Base-by-base conservation (phyloP, 441 rosid genomes). In the Corymbia calophylla region DNA sequence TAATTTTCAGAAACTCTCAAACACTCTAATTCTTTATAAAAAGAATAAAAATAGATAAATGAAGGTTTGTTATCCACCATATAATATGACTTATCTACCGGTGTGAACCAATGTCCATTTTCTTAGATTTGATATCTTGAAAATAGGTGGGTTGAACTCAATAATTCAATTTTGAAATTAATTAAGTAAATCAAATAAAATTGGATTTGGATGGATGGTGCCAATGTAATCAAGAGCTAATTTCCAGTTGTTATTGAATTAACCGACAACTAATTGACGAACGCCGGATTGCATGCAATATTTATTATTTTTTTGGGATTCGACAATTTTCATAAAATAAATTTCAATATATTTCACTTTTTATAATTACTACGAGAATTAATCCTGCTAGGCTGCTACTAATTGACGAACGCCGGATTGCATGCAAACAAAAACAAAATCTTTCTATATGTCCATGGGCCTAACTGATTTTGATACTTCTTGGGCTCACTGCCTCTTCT, bases 131-230 rank as follows among this genome's bases (percentile, higher is more conserved):
- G 39, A 35, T 35, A 35, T 35, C 39, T 35, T 39, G 44, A 39
- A 39, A 39, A 39, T 39, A 39, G 44, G 44, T 39, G 44, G 44
- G 44, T 39, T 39, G 44, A 39, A 39, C 48, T 35, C 0, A 4
- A 35, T 25, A 35, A 70, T 70, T 18, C 0, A 0, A 1, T 32
- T 48, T 19, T 32, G 25, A 70, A 32, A 9, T 70, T 35, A 14
- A 70, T 5, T 8, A 10, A 35, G 7, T 35, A 10, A 35, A 70
- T 7, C 9, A 9, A 35, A 1, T 18, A 47, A 25, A 70, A 32
- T 35, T 70, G 0, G 13, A 70, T 35, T 70, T 1, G 0, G 0
- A 29, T 13, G 17, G n/a, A 27, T 0, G 8, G 9, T 29, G 32
- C 1, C 18, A 29, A 4, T 35, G 27, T 5, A 70, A 70, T 70